phyloP scores from a whole-genome alignment of 495 filamentous ascomycete species.

The Cercophora newfieldiana region DNA sequence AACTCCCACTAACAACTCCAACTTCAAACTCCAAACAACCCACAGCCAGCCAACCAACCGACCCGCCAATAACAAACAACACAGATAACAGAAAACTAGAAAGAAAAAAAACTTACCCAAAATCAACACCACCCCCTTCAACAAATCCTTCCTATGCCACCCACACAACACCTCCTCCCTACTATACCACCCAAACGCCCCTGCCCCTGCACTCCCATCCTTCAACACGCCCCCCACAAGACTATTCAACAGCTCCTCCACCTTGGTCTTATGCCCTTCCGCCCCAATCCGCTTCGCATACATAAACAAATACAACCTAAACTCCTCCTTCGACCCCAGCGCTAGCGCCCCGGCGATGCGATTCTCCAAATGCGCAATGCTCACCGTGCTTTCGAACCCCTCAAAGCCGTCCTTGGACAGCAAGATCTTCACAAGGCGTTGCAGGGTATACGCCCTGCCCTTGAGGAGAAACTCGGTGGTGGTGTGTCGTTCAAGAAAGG shows the following conservation, averaged over 20 bases:
- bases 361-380: conserved; percentile 94
- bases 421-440: conserved; percentile 82
- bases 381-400: conserved; percentile 84
- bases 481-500: conserved; percentile 88
- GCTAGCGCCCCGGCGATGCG: conserved; percentile 85
- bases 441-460: conserved; percentile 83
- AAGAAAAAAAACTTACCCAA: conserved; percentile 66
- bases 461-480: conserved; percentile 90
- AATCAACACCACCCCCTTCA: conserved; percentile 87
- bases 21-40: too few relatives aligned
- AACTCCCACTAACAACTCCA: too few relatives aligned
- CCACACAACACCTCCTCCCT: conserved; percentile 74
- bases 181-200: conserved; percentile 53
- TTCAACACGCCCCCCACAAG: conserved; percentile 71
- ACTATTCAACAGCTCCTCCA: conserved; percentile 83
- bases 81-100: neutral
- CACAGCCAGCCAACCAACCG: too few relatives aligned
- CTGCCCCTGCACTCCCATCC: conserved; percentile 47
- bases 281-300: conserved; percentile 93
- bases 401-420: conserved; percentile 87
- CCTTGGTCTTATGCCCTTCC: conserved; percentile 81
- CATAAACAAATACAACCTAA: conserved; percentile 88
- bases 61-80: neutral
- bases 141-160: conserved; percentile 79
- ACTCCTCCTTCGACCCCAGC: conserved; percentile 85